Evolutionary conservation across 2,329 filamentous ascomycete genomes (phyloP).

Genomic region (Sporothrix dimorphospora): DNA sequence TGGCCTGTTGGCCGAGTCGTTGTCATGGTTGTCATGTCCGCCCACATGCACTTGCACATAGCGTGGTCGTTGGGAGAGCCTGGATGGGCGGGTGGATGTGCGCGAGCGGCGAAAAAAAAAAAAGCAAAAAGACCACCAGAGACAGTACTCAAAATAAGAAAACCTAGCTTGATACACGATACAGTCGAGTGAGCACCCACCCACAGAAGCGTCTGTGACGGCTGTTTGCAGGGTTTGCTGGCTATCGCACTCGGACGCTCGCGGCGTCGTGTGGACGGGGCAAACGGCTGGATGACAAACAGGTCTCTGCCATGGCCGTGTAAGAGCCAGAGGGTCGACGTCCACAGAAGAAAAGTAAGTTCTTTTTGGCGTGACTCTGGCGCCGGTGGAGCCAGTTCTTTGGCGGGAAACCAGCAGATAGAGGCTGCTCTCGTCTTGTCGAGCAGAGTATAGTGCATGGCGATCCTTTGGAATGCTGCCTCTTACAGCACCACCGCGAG

Average conservation of each 20-base stretch:
- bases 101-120: not conserved
- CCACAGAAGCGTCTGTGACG: not conserved
- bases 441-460: not conserved
- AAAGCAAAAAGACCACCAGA: not conserved
- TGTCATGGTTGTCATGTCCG: not conserved
- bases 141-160: not conserved
- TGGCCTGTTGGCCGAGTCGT: not conserved
- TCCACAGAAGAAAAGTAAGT: conserved; percentile 8
- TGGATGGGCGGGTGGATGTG: conserved; percentile 13
- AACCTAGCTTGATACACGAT: not conserved
- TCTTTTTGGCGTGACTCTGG: conserved; percentile 9
- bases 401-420: not conserved
- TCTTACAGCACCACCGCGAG: not conserved
- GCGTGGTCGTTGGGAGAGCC: not conserved
- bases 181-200: conserved; percentile 16
- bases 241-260: not conserved
- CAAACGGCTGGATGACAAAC: not conserved
- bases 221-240: not conserved
- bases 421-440: conserved; percentile 7
- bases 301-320: not conserved
- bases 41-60: not conserved
- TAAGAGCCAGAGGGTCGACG: not conserved
- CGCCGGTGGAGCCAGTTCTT: not conserved
- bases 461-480: conserved; percentile 14
- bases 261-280: not conserved